Evolutionary conservation across 371 early-diverging fungal genomes (phyloP).

Genomic region (Synchytrium microbalum): DNA sequence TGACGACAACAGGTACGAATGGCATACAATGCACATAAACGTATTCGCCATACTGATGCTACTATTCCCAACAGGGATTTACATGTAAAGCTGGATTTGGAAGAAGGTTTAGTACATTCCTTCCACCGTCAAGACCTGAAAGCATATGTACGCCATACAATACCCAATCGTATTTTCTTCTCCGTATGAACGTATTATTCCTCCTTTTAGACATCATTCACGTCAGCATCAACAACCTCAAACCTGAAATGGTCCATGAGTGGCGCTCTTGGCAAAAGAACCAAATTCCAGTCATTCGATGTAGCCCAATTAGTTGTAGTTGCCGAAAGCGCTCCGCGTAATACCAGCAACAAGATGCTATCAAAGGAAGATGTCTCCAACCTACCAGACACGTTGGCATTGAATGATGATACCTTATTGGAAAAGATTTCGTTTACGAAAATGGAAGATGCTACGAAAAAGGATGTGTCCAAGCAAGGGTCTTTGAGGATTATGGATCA

Average conservation of each 20-base stretch:
- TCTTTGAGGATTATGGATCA: conserved; percentile 74
- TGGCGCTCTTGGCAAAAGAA: conserved; percentile 84
- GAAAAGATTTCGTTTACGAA: conserved; percentile 64
- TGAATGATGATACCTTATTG: conserved; percentile 87
- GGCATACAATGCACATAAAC: too few species aligned
- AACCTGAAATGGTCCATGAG: conserved; percentile 76
- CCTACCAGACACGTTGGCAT: conserved; percentile 59
- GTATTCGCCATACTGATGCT: too few species aligned
- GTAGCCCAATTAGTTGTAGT: conserved; percentile 82
- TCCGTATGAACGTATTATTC: neutral
- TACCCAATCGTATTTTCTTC: neutral
- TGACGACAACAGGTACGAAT: neutral
- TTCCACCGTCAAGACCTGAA: conserved; percentile 66
- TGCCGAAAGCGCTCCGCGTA: conserved; percentile 63
- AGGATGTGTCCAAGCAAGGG: conserved; percentile 25
- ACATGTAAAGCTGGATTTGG: conserved; percentile 60
- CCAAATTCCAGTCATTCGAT: conserved; percentile 85
- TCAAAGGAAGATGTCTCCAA: conserved; percentile 1
- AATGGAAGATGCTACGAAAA: conserved; percentile 10
- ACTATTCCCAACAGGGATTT: conserved; percentile 29
- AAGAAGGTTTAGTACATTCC: conserved; percentile 66
- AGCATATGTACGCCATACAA: conserved; percentile 39
- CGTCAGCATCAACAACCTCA: conserved; percentile 65
- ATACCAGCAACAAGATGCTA: neutral
- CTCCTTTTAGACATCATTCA: conserved; percentile 36